A percentile compares a stretch with the other conserved stretches of the same genome.
Evolutionary conservation across 805 yeast species (phyloP).

Genomic region (Candida parachauliodes): DNA sequence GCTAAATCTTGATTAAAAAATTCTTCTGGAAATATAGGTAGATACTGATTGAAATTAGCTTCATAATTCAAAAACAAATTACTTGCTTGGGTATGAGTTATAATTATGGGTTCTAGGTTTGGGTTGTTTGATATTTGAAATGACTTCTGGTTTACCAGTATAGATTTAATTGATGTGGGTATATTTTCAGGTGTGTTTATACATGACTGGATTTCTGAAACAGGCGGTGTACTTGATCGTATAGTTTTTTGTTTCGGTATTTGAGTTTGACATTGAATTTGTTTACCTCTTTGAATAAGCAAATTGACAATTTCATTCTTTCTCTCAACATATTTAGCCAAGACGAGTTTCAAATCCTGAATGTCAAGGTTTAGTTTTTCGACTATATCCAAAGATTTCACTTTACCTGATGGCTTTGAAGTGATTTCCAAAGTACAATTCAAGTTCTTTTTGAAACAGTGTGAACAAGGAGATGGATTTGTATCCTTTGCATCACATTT

Average conservation of each 20-base stretch:
- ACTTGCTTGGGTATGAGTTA: slow-evolving; percentile 14
- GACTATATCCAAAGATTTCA: slow-evolving; percentile 27
- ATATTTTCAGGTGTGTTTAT: slow-evolving; percentile 14
- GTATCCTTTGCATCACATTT: slow-evolving; percentile 56
- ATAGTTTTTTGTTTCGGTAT: background rate
- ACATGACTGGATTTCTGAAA: slow-evolving; percentile 21
- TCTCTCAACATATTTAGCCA: slow-evolving; percentile 22
- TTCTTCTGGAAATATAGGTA: slow-evolving; percentile 30
- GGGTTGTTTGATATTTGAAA: slow-evolving; percentile 8
- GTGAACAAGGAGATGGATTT: slow-evolving; percentile 54
- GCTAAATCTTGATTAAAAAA: slow-evolving; percentile 16
- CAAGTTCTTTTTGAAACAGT: slow-evolving; percentile 50
- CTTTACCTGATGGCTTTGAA: slow-evolving; percentile 45
- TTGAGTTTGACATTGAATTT: background rate
- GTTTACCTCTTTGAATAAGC: slow-evolving; percentile 12
- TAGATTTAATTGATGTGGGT: no score
- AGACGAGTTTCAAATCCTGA: slow-evolving; percentile 16
- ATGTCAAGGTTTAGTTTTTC: slow-evolving; percentile 27
- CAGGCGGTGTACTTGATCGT: slow-evolving; percentile 15
- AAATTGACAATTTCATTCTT: slow-evolving; percentile 13
- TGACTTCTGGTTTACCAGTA: no score
- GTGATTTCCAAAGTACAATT: slow-evolving; percentile 55
- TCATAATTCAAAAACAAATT: slow-evolving; percentile 19
- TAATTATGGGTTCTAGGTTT: slow-evolving; percentile 7
- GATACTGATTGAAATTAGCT: slow-evolving; percentile 24